Base-by-base conservation (phyloP, 805 yeast genomes). In the Teunomyces cretensis region DNA sequence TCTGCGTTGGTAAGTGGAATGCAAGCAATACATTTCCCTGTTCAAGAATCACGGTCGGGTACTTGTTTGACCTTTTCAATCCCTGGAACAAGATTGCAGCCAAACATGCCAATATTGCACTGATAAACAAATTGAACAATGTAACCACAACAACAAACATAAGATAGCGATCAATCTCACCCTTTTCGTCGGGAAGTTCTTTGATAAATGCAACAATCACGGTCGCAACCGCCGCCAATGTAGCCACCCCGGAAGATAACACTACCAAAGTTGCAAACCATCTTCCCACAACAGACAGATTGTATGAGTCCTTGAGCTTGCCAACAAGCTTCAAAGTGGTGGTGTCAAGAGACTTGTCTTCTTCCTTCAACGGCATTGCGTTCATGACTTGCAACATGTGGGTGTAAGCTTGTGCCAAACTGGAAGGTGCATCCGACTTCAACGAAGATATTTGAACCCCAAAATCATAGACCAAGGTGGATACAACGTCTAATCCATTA, bases 391-490 rank as follows among this genome's bases (percentile, higher is more conserved):
- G 30, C 15, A 39, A n/a, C 13, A 30, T 3, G 27, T 30, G 19
- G 8, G n/a, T 22, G 35, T 51, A 51, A 6, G 50, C 44, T 5
- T 45, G 38, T 6, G 32, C 38, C 22, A 51, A 40, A 30, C 49
- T 36, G 9, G 39, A 17, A 12, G 46, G 59, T 26, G 58, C 52
- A 16, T 46, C 50, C 2, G 39, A 33, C 6, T 75, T 61, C 49
- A 75, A 67, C 5, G 64, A 63, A 3, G 80, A 69, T 19, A 72
- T 57, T 49, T 74, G 80, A 2, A 61, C 62, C 3, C 80, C 81
- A 9, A 81, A 67, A 57, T 80, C 85, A 45, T 73, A 65, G 9
- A 79, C 65, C 12, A 79, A 58, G 11, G 74, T 73, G 6, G 78
- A 64, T 7, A 75, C 59, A 12, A 79, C 52, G 54, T 80, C 83